A percentile compares a stretch with the other conserved stretches of the same genome.
Evolutionary conservation across 2,329 filamentous ascomycete genomes (phyloP).

Genomic region (Ascochyta viciae-villosae): DNA sequence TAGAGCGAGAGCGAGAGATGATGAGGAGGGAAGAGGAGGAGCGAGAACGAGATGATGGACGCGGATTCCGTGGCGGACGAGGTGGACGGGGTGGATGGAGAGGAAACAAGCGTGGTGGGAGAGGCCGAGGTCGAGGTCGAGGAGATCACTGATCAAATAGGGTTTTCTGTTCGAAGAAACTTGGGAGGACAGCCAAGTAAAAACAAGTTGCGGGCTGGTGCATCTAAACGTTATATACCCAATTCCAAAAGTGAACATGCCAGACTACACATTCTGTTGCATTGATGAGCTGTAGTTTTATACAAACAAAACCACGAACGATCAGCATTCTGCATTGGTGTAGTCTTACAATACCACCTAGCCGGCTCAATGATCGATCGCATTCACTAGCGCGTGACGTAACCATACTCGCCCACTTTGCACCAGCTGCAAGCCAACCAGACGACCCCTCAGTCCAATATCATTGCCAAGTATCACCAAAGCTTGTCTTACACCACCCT

Average conservation of each 20-base stretch:
- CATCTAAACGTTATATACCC: background rate
- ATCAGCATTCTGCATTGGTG: background rate
- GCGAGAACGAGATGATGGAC: constrained; percentile 46
- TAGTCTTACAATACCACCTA: background rate
- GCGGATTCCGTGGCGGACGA: constrained; percentile 39
- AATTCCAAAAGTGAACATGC: background rate
- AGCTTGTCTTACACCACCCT: constrained; percentile 8
- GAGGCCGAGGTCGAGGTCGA: constrained; percentile 34
- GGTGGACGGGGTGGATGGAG: constrained; percentile 46
- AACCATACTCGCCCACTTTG: background rate
- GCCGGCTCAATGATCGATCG: background rate
- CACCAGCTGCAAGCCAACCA: background rate
- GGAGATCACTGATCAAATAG: constrained; percentile 26
- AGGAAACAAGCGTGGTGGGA: constrained; percentile 41
- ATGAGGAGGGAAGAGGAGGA: constrained; percentile 52
- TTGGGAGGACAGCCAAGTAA: background rate
- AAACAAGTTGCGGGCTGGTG: background rate
- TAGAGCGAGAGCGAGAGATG: constrained; percentile 58
- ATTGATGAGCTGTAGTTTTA: background rate
- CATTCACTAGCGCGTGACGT: background rate
- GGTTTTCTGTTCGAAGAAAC: background rate
- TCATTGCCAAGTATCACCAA: constrained; percentile 14
- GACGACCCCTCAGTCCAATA: background rate
- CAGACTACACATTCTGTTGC: background rate
- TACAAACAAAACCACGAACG: background rate